phyloP scores from a whole-genome alignment of 148 eudicot genomes.

The Arctostaphylos glauca region DNA sequence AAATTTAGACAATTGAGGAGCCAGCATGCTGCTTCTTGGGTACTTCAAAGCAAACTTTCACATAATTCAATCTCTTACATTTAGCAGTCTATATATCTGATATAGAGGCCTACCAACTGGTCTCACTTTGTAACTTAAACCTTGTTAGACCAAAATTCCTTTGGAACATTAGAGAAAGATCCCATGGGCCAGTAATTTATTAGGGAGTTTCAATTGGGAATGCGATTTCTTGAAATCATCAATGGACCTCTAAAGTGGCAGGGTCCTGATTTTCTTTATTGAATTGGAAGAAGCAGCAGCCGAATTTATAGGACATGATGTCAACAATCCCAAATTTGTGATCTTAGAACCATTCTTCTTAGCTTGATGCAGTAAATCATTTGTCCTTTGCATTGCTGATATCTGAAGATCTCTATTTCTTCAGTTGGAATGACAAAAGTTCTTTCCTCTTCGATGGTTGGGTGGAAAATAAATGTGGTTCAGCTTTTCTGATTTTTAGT shows the following conservation, averaged over 20 bases:
- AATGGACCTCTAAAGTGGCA: neutral
- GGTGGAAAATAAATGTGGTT: neutral
- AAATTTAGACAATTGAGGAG: neutral
- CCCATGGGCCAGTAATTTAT: neutral
- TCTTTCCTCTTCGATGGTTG: neutral
- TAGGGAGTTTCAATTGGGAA: neutral
- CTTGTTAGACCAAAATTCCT: neutral
- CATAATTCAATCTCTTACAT: too few species aligned
- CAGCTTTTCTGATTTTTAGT: neutral
- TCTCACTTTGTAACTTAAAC: neutral
- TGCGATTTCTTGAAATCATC: neutral
- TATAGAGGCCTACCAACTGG: neutral
- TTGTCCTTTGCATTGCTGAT: neutral
- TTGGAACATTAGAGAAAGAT: neutral
- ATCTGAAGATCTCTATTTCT: neutral
- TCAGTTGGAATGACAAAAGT: neutral
- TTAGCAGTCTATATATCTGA: too few species aligned
- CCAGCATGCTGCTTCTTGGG: neutral
- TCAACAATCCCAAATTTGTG: neutral
- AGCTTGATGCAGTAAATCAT: neutral
- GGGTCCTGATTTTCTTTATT: neutral
- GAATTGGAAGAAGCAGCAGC: neutral
- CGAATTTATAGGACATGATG: neutral
- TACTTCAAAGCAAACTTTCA: too few species aligned
- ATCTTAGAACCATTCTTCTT: neutral